Conservation (phyloP, 768 basidiomycete species). For the Royoungia palumana region DNA sequence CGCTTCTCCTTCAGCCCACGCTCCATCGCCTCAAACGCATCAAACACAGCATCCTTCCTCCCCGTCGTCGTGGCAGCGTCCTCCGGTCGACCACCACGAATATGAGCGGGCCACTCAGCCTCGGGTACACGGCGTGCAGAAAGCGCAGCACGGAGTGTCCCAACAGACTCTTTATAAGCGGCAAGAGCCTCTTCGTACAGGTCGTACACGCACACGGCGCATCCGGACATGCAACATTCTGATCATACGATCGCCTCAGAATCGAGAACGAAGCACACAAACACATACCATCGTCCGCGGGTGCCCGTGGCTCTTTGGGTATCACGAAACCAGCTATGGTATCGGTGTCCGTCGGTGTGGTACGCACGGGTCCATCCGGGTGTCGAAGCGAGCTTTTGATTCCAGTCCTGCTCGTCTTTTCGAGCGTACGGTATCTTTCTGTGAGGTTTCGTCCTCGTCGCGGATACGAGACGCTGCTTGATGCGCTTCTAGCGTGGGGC, state of each 20-base stretch:
- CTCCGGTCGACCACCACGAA: slow-evolving; percentile 35
- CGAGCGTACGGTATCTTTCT: slow-evolving; percentile 53
- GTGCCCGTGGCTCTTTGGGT: slow-evolving; percentile 59
- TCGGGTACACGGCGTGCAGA: slow-evolving; percentile 46
- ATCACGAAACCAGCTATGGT: slow-evolving; percentile 37
- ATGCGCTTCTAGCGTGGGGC: slow-evolving; percentile 7
- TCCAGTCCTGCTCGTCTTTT: slow-evolving; percentile 40
- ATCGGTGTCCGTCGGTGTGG: background rate
- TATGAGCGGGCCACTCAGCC: slow-evolving; percentile 60
- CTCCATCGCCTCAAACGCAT: slow-evolving; percentile 75
- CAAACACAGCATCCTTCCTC: slow-evolving; percentile 40
- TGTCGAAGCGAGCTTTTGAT: slow-evolving; percentile 33
- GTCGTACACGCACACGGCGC: slow-evolving; percentile 89
- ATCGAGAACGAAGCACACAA: no score
- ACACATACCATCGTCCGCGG: slow-evolving; percentile 61
- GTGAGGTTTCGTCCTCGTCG: slow-evolving; percentile 59
- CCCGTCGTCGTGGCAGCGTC: no score
- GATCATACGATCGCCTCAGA: no score
- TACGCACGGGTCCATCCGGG: background rate
- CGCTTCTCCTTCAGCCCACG: slow-evolving; percentile 49
- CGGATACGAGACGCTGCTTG: background rate
- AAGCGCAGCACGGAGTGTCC: slow-evolving; percentile 49
- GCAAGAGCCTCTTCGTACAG: slow-evolving; percentile 73
- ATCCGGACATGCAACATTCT: slow-evolving; percentile 97
- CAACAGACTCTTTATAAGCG: slow-evolving; percentile 56